Base-by-base conservation (phyloP, 352 stramenopile species). In the Globisporangium emineosum region DNA sequence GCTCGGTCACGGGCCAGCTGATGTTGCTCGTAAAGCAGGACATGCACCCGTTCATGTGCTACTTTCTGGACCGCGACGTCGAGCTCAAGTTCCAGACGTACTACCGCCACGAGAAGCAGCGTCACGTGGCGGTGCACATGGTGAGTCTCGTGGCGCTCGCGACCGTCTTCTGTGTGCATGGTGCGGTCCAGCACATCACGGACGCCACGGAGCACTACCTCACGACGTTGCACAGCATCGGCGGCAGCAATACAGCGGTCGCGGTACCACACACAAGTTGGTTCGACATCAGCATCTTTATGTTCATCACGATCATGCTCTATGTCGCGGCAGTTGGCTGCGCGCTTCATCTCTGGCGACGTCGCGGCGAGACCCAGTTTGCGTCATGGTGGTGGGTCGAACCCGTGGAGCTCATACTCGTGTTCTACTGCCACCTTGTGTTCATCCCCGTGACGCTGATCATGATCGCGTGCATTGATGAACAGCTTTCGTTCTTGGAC, bases 21-120 rank as follows among this genome's bases (percentile, higher is more conserved):
- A 62, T 78, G 25, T 45, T 78, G 29, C 45, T 83, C 21, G 69
- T 79, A 19, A 67, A 79, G 53, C 75, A 85, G 35, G 75, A 79
- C 13, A 72, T 75, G 15, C 76, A 87, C 58, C 35, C 66, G 12
- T 33, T 77, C 12, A 65, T 84, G 30, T 78, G 75, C 61, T 78
- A 75, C 65, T 89, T 89, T 45, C 25, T 82, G 54, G 77, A 89
- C 49, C 68, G 66, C 54, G 70, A 79, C 49, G 71, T 88, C 27
- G 80, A 89, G 63, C 75, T 75, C 52, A 77, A 84, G 55, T 89
- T 88, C 68, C 80, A 89, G 66, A 77, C 72, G 0, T 89, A 79
- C 58, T 84, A 77, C 45, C 74, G 72, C 1, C 67, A 73, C 3
- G 68, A 86, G 59, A 80, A 78, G 40, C 78, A 89, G 53, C 54